Conservation (phyloP, 371 early-diverging fungal species). For the Mortierella sp. region DNA sequence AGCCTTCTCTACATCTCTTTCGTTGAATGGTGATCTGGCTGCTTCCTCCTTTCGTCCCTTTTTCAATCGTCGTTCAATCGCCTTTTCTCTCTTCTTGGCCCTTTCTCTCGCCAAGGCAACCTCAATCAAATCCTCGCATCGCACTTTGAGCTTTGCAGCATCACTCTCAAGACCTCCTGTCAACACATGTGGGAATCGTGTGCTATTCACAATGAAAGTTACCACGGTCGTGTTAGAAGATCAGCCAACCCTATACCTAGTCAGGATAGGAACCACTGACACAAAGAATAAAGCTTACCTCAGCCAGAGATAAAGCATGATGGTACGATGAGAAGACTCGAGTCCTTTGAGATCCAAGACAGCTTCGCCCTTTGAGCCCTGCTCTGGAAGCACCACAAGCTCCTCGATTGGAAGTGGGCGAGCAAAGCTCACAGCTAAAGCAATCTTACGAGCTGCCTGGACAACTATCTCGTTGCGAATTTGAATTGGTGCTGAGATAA, state of each 20-base stretch:
- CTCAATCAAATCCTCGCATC: slow-evolving; percentile 63
- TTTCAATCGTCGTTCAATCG: background rate
- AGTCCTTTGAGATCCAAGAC: slow-evolving; percentile 57
- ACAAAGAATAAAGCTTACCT: slow-evolving; percentile 52
- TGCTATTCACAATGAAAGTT: slow-evolving; percentile 34
- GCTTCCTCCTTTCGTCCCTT: background rate
- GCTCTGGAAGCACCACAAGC: slow-evolving; percentile 61
- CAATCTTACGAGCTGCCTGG: slow-evolving; percentile 53
- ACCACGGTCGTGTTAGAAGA: background rate
- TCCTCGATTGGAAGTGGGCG: slow-evolving; percentile 57
- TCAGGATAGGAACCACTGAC: no score
- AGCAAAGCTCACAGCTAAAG: slow-evolving; percentile 54
- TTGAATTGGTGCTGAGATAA: slow-evolving; percentile 75
- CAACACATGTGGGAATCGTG: slow-evolving; percentile 60
- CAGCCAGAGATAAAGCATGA: slow-evolving; percentile 92
- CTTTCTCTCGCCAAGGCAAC: slow-evolving; percentile 36
- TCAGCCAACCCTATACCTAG: background rate
- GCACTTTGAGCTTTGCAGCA: slow-evolving; percentile 47
- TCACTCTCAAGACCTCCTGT: slow-evolving; percentile 37
- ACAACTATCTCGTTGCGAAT: slow-evolving; percentile 52
- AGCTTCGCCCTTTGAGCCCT: slow-evolving; percentile 28
- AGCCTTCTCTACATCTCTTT: no score
- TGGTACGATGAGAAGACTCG: slow-evolving; percentile 78
- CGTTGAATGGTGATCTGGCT: no score
- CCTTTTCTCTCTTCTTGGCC: background rate